phyloP scores from a whole-genome alignment of 2,329 filamentous ascomycete species.

The Sarocladiaceae sp. region DNA sequence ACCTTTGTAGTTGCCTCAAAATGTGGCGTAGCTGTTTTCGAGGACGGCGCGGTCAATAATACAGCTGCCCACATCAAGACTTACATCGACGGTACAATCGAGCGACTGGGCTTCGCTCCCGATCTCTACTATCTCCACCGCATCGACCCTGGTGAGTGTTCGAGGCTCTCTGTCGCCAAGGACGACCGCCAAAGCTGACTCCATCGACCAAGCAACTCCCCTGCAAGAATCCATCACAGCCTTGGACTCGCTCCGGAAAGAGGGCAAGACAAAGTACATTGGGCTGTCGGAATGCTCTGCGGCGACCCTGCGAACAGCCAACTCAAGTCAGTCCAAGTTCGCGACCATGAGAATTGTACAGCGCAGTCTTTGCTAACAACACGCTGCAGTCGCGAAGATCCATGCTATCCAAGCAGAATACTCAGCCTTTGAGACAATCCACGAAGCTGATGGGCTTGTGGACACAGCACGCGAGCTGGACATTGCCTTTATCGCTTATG shows the following conservation, averaged over 20 bases:
- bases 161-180: too few relatives aligned
- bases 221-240: conserved; percentile 42
- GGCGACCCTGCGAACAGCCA: conserved; percentile 37
- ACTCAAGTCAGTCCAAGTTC: conserved; percentile 29
- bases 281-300: conserved; percentile 44
- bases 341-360: not conserved
- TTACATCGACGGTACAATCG: conserved; percentile 46
- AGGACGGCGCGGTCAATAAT: conserved; percentile 33
- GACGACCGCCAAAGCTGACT: too few relatives aligned
- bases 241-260: conserved; percentile 39
- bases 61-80: conserved; percentile 39
- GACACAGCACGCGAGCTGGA: conserved; percentile 35
- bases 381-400: conserved; percentile 40
- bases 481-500: conserved; percentile 40
- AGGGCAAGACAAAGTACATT: conserved; percentile 45
- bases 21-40: conserved; percentile 38
- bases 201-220: too few relatives aligned
- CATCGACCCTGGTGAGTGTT: conserved; percentile 37
- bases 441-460: conserved; percentile 28
- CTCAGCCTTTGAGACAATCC: conserved; percentile 18
- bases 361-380: too few relatives aligned
- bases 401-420: conserved; percentile 43
- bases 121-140: conserved; percentile 41
- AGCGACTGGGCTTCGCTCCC: conserved; percentile 41
- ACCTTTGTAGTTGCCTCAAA: conserved; percentile 48